These are phyloP conservation scores for Trebouxia gelatinosa DNA, from an alignment of 163 green algal genomes.

Conservation along the genomic window DNA sequence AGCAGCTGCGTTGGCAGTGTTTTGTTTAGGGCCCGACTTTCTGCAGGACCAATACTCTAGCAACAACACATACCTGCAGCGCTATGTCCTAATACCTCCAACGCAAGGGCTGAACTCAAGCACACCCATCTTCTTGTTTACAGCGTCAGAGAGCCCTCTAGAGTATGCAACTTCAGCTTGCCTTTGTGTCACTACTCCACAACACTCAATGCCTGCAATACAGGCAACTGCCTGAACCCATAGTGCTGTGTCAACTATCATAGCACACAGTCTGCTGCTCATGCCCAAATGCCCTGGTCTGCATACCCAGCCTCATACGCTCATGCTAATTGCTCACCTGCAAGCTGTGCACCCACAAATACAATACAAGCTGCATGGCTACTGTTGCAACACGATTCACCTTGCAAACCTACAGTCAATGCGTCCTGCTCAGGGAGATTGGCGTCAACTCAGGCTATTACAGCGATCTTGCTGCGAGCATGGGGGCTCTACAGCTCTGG, in stretches of 20 bases:
- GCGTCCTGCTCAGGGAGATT: background rate
- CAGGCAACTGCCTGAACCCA: no score
- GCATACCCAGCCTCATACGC: no score
- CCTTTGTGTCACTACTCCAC: no score
- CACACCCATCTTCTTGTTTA: constrained; percentile 14
- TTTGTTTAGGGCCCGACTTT: no score
- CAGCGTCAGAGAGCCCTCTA: background rate
- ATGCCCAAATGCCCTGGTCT: no score
- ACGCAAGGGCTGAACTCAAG: background rate
- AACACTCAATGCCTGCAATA: background rate
- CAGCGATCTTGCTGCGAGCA: background rate
- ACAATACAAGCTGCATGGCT: background rate
- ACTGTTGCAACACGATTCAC: background rate
- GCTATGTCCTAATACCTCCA: background rate
- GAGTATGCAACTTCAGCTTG: background rate
- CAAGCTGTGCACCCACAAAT: no score
- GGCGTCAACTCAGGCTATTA: background rate
- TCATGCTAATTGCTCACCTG: no score
- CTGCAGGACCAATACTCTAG: constrained; percentile 13
- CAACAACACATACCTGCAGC: background rate
- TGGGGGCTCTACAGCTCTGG: constrained; percentile 16
- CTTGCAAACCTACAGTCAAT: background rate
- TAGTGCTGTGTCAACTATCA: no score
- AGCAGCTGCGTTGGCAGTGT: no score
- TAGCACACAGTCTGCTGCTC: no score